Evolutionary conservation across 73 alveolate species (phyloP).

Genomic region (Diophrys appendiculata): DNA sequence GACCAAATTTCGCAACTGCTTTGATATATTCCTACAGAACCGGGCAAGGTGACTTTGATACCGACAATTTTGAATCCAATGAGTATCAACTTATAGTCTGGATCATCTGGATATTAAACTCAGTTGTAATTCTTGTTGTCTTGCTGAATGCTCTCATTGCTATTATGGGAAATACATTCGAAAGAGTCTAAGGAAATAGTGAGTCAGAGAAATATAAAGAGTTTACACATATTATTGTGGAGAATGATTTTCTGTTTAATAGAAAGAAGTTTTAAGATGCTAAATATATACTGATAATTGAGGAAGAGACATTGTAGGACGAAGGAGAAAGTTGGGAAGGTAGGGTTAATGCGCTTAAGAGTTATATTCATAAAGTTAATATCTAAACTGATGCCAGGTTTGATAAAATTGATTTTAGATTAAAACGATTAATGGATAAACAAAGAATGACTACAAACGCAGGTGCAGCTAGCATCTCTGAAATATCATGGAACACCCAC

Average conservation of each 20-base stretch:
- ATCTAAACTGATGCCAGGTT: too few species aligned
- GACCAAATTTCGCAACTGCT: constrained; percentile 2
- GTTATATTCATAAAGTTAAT: too few species aligned
- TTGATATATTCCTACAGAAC: constrained; percentile 31
- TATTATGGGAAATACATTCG: constrained; percentile 26
- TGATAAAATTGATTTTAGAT: too few species aligned
- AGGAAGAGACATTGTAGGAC: too few species aligned
- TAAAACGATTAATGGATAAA: too few species aligned
- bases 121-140: constrained; percentile 17
- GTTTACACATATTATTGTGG: constrained; percentile 2
- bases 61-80: constrained; percentile 7
- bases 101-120: constrained; percentile 15
- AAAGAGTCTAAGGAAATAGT: constrained; percentile 10
- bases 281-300: neutral
- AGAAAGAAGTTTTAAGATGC: neutral
- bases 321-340: too few species aligned
- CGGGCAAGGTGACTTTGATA: constrained; percentile 34
- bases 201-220: neutral
- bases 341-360: too few species aligned
- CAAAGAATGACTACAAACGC: too few species aligned
- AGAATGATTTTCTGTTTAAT: neutral
- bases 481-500: too few species aligned
- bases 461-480: too few species aligned
- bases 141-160: constrained; percentile 45
- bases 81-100: constrained; percentile 3